Conservation (phyloP, 192 early-diverging fungal genomes). For the Umbelopsis isabellina region DNA sequence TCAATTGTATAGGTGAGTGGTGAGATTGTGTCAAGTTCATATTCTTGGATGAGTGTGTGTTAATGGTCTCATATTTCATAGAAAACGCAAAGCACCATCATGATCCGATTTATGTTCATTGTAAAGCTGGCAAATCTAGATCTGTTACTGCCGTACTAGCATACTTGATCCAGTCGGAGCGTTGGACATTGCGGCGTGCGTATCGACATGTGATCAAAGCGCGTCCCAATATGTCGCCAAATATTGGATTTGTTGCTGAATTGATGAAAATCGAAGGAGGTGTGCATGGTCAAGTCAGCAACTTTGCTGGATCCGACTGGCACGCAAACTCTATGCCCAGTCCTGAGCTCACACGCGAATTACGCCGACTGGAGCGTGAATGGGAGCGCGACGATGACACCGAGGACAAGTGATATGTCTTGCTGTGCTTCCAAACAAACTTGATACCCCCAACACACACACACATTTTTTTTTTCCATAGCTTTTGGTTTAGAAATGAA, state of each 20-base stretch:
- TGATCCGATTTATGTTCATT: slow-evolving; percentile 71
- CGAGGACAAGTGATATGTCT: neutral
- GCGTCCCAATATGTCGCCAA: slow-evolving; percentile 72
- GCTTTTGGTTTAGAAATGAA: too few relatives aligned
- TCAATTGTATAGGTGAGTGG: slow-evolving; percentile 67
- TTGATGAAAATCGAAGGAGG: slow-evolving; percentile 68
- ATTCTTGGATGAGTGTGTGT: neutral
- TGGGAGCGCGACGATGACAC: slow-evolving; percentile 27
- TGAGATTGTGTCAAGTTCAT: too few relatives aligned
- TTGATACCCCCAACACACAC: neutral
- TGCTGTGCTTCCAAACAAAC: neutral
- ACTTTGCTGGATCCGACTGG: slow-evolving; percentile 40
- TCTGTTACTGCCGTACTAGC: slow-evolving; percentile 71
- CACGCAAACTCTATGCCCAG: slow-evolving; percentile 25
- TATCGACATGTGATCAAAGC: slow-evolving; percentile 67
- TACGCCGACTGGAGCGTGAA: slow-evolving; percentile 25
- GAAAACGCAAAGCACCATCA: slow-evolving; percentile 43
- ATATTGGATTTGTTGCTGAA: slow-evolving; percentile 77
- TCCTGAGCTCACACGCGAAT: slow-evolving; percentile 22
- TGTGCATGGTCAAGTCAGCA: slow-evolving; percentile 50
- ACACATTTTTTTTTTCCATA: too few relatives aligned
- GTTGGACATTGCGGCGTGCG: slow-evolving; percentile 65
- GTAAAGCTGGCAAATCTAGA: slow-evolving; percentile 74
- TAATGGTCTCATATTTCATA: slow-evolving; percentile 13
- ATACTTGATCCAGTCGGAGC: slow-evolving; percentile 62